Conservation (phyloP, 768 basidiomycete species). For the Plicaturopsis crispa region DNA sequence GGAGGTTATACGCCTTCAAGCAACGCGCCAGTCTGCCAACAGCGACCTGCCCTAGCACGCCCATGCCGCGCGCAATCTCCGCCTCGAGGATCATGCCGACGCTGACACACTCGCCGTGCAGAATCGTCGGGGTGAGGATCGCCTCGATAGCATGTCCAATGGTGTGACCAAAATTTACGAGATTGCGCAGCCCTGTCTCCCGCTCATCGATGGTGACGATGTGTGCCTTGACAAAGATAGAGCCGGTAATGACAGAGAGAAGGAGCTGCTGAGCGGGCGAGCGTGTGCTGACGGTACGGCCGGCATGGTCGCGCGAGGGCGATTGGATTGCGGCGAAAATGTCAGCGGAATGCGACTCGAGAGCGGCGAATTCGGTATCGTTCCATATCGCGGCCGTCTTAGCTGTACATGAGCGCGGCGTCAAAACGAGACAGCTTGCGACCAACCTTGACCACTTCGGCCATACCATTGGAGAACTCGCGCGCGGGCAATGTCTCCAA, state of each 20-base stretch:
- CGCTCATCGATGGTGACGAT: slow-evolving; percentile 96
- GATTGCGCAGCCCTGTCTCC: slow-evolving; percentile 93
- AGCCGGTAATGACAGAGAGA: slow-evolving; percentile 85
- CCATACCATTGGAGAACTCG: slow-evolving; percentile 99
- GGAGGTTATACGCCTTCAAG: slow-evolving; percentile 87
- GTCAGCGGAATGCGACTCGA: slow-evolving; percentile 80
- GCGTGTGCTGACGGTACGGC: slow-evolving; percentile 56
- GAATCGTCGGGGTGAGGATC: slow-evolving; percentile 83
- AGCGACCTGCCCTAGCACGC: slow-evolving; percentile 83
- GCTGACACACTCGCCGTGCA: slow-evolving; percentile 95
- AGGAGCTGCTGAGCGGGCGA: slow-evolving; percentile 75
- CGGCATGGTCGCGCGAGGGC: slow-evolving; percentile 50
- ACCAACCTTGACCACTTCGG: slow-evolving; percentile 96
- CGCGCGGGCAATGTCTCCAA: slow-evolving; percentile 86
- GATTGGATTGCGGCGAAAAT: slow-evolving; percentile 83
- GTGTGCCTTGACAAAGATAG: slow-evolving; percentile 92
- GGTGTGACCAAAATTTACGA: slow-evolving; percentile 98
- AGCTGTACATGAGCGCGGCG: slow-evolving; percentile 3
- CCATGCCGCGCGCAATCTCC: slow-evolving; percentile 84
- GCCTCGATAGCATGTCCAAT: slow-evolving; percentile 99
- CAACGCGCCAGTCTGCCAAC: slow-evolving; percentile 86
- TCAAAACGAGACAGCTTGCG: too few species aligned
- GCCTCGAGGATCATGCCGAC: slow-evolving; percentile 97
- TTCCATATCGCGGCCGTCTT: slow-evolving; percentile 99
- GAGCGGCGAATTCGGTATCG: slow-evolving; percentile 77